Conservation (phyloP, 2,329 filamentous ascomycete species). For the Verticillium alfalfae region DNA sequence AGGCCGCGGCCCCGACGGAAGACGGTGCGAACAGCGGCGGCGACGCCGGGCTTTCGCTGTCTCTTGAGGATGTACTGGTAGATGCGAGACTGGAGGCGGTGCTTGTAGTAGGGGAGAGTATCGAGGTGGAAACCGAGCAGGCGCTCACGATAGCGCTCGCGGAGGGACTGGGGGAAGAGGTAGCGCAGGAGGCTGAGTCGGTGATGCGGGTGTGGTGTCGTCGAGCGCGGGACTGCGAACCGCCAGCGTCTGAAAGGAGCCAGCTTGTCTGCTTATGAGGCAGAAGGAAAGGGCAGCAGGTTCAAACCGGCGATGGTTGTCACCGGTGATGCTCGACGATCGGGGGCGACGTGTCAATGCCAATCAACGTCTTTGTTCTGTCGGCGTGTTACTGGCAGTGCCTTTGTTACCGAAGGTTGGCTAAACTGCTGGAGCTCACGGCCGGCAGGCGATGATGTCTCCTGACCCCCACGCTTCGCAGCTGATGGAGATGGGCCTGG, state of each 20-base stretch:
- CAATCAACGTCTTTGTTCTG: background rate
- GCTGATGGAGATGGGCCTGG: background rate
- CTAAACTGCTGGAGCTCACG: too few relatives aligned
- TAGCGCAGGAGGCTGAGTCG: slow-evolving; percentile 53
- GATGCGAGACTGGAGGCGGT: slow-evolving; percentile 67
- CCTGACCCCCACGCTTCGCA: slow-evolving; percentile 1
- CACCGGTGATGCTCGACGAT: too few relatives aligned
- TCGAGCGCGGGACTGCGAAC: background rate
- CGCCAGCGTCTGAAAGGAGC: slow-evolving; percentile 3
- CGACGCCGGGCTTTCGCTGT: slow-evolving; percentile 44
- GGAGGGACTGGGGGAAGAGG: slow-evolving; percentile 60
- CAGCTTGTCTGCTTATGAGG: background rate
- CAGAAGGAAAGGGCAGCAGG: too few relatives aligned
- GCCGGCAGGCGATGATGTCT: background rate
- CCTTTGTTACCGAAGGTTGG: background rate
- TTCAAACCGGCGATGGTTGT: too few relatives aligned
- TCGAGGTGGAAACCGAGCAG: slow-evolving; percentile 69
- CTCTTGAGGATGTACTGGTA: slow-evolving; percentile 67
- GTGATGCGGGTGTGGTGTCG: slow-evolving; percentile 24
- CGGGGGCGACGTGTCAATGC: background rate
- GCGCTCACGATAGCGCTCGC: slow-evolving; percentile 58
- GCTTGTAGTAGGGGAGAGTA: slow-evolving; percentile 65
- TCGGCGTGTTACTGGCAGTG: background rate
- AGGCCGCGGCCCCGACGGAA: slow-evolving; percentile 36
- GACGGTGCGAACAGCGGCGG: slow-evolving; percentile 32